Base-by-base conservation (phyloP, 495 filamentous ascomycete genomes). In the Podospora tetraspora region DNA sequence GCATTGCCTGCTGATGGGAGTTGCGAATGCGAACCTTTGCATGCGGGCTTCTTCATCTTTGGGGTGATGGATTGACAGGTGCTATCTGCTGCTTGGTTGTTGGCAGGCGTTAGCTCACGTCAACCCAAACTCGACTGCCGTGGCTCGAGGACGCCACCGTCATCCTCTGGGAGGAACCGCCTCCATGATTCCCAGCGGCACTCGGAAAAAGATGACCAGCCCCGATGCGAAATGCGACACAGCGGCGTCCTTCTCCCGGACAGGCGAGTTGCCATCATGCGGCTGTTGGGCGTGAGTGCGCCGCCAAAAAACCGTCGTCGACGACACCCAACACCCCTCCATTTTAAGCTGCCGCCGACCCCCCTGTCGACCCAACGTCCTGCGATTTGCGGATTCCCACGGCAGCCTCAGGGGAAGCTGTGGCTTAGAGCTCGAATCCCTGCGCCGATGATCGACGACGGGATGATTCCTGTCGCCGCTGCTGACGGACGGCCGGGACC, bases 271-370 rank as follows among this genome's bases (percentile, higher is more conserved):
- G 57, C 62, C 34, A 29, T 60, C 30, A 60, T 23, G 30, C 57
- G 24, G 24, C 30, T 24, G 57, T 32, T 16, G 30, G 12, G 23
- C 21, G 16, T 12, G 58, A 25, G 58, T 56, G n/a, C 57, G 12
- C 21, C 27, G 9, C 29, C 56, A 59, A 19, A 30, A 32, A 27
- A 37, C 23, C 63, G 30, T 22, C 37, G 57, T 66, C 56, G 29
- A 56, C 62, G 27, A 22, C n/a, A n/a, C n/a, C n/a, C n/a, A n/a
- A 3, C 34, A 16, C 58, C 58, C 65, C 65, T 61, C 65, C 13
- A 66, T 61, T 66, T 66, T 61, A 66, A 66, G 65, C 65, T 66
- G 65, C 65, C 65, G 65, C 65, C 27, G n/a, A 43, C 34, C 34
- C 64, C 65, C 64, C 58, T 66, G 57, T 16, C 58, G 22, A 59